Evolutionary conservation across 495 filamentous ascomycete species (phyloP), one percentile per base, ranked within the genome.

Genomic region (Penicillium pulvis): DNA sequence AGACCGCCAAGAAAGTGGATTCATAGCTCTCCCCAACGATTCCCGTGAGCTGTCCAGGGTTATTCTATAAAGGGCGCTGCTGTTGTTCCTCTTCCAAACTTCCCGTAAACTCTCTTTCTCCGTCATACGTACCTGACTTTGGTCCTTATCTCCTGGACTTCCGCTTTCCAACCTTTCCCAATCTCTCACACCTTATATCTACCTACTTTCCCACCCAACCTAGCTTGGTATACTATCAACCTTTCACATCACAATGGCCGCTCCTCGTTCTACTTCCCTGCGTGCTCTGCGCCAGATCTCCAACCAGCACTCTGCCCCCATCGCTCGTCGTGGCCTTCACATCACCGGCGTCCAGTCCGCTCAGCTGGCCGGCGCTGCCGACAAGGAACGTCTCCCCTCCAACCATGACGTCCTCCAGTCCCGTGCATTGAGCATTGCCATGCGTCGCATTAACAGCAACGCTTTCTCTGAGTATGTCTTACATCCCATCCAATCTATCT

Each of bases 261-360:
- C 78, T 67, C 69, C 80, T 59, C 75, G 77, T 60, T 78, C 75
- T 36, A 66, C 71, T 28, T 83, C 81, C 24, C 64, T 82, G 24
- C 80, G 80, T 54, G 78, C 75, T 57, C 71, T 84, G 43, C 78
- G 73, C 59, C 64, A 71, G 55, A 69, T 84, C 42, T 71, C 76
- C 14, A 74, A 77, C 67, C 80, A 75, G 58, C 69, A 61, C 39
- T 66, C 61, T 56, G 59, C 68, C 42, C 71, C 72, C 39, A 59
- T 69, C 62, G 53, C 69, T 58, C 77, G 76, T 54, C 83, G 83
- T 43, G 51, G 67, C 51, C 74, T 86, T 43, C 79, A 82, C 73
- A 85, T 86, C 61, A 77, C 79, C 35, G 82, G 82, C 53, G 75
- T 73, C n/a, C 73, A 80, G 59, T 78, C 78, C 42, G 81, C 71